phyloP scores from a whole-genome alignment of 2,329 filamentous ascomycete genomes.

The Sclerotinia borealis region DNA sequence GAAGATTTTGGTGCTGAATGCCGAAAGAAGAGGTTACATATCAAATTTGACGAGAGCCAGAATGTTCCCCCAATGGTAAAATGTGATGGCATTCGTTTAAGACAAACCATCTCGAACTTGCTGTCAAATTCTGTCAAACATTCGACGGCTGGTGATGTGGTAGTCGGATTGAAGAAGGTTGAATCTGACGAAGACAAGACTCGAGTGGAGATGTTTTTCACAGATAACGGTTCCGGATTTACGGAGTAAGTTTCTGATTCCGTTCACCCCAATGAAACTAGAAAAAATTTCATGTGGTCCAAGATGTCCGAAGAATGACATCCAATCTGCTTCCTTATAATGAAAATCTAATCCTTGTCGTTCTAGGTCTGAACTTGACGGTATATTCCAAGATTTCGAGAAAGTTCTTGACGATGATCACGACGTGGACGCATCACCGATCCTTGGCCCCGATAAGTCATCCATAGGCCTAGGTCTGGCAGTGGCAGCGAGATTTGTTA shows the following conservation, averaged over 20 bases:
- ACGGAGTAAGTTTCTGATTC: slow-evolving; percentile 12
- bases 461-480: slow-evolving; percentile 24
- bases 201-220: slow-evolving; percentile 21
- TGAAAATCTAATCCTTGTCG: slow-evolving; percentile 67
- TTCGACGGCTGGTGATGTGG: slow-evolving; percentile 13
- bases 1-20: slow-evolving; percentile 69
- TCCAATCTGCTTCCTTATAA: slow-evolving; percentile 68
- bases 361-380: slow-evolving; percentile 53
- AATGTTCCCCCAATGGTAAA: slow-evolving; percentile 17
- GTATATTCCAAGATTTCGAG: slow-evolving; percentile 52
- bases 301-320: slow-evolving; percentile 45
- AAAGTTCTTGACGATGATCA: slow-evolving; percentile 47
- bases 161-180: slow-evolving; percentile 16
- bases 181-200: slow-evolving; percentile 11
- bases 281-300: neutral
- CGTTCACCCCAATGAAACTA: neutral
- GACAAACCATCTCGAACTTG: slow-evolving; percentile 22
- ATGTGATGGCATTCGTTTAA: slow-evolving; percentile 19
- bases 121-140: slow-evolving; percentile 23
- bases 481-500: slow-evolving; percentile 21
- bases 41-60: slow-evolving; percentile 16
- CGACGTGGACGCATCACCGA: slow-evolving; percentile 28
- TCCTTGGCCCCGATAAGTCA: neutral
- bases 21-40: slow-evolving; percentile 35
- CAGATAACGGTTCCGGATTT: slow-evolving; percentile 21